A percentile compares a stretch with the other conserved stretches of the same genome.
These are phyloP conservation scores for Exsudoporus frostii DNA, from an alignment of 768 basidiomycete species.

Conservation along the genomic window DNA sequence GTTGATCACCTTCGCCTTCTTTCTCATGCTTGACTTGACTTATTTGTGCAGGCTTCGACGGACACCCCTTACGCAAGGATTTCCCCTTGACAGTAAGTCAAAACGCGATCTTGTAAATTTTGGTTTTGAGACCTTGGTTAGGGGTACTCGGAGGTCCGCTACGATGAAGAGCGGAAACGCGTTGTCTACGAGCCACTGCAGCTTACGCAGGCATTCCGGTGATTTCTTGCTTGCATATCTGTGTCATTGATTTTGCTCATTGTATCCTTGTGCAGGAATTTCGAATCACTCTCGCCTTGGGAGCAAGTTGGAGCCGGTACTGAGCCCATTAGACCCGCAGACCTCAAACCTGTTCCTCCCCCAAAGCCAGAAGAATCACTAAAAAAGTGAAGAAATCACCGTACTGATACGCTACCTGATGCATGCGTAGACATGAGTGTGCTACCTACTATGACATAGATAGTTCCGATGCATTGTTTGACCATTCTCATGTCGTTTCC, in stretches of 20 bases:
- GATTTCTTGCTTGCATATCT: constrained; percentile 13
- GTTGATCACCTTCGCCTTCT: constrained; percentile 3
- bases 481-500: constrained; percentile 9
- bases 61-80: constrained; percentile 95
- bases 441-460: constrained; percentile 9
- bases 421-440: constrained; percentile 8
- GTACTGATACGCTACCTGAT: constrained; percentile 10
- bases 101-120: not conserved
- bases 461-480: not conserved
- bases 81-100: constrained; percentile 88
- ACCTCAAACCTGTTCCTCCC: constrained; percentile 72
- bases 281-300: constrained; percentile 91
- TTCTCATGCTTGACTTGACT: not conserved
- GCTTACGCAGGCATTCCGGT: constrained; percentile 98
- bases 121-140: constrained; percentile 29
- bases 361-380: constrained; percentile 71
- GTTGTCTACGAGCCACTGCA: constrained; percentile 98
- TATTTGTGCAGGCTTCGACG: constrained; percentile 73
- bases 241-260: not conserved
- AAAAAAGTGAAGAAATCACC: constrained; percentile 59
- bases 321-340: constrained; percentile 55
- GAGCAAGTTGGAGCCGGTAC: constrained; percentile 82
- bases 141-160: constrained; percentile 99
- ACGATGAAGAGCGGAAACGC: constrained; percentile 96
- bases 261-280: constrained; percentile 59